Conservation (phyloP, 2,329 filamentous ascomycete genomes). For the Colletotrichum horii region DNA sequence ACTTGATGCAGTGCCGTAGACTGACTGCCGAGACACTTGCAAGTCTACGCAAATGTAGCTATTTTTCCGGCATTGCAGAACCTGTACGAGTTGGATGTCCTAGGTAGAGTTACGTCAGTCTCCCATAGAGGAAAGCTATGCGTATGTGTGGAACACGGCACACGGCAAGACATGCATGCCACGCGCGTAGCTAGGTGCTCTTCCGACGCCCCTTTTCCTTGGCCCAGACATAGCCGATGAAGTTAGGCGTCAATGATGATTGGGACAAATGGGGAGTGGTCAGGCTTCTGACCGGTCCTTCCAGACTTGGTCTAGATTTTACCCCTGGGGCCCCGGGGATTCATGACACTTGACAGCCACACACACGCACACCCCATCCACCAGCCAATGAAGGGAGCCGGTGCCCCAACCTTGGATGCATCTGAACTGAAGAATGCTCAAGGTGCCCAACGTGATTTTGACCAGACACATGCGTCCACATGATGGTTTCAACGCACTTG, state of each 20-base stretch:
- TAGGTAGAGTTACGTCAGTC: not conserved
- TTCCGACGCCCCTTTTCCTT: not conserved
- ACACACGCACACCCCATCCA: not conserved
- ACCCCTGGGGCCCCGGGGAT: not conserved
- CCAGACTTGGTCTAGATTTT: not conserved
- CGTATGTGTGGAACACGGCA: not conserved
- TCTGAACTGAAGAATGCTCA: not conserved
- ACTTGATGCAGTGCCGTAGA: no score
- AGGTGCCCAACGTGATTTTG: not conserved
- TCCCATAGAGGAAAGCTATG: not conserved
- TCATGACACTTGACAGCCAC: not conserved
- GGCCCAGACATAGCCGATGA: not conserved
- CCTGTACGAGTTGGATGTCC: not conserved
- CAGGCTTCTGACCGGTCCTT: not conserved
- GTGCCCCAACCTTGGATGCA: not conserved
- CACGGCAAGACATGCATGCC: not conserved
- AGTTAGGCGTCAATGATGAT: not conserved
- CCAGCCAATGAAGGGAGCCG: not conserved
- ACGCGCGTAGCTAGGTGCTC: not conserved
- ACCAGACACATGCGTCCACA: not conserved
- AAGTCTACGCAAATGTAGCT: no score
- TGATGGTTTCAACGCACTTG: not conserved
- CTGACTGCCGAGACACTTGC: no score
- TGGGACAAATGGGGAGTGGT: not conserved
- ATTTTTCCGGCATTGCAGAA: not conserved